These are phyloP conservation scores for Letharia lupina DNA, from an alignment of 495 filamentous ascomycete species.

Conservation along the genomic window DNA sequence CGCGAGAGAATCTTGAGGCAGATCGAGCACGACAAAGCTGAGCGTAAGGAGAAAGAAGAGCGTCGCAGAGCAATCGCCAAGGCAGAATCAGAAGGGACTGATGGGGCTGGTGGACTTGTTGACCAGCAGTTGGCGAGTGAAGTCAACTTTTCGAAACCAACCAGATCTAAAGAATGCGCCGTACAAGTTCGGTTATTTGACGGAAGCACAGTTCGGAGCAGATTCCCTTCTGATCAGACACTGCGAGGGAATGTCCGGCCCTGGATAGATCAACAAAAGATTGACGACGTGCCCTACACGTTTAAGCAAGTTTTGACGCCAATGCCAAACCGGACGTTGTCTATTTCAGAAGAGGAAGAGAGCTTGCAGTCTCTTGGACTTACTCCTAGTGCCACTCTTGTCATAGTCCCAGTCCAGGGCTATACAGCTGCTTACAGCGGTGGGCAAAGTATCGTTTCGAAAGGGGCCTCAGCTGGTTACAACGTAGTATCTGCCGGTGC, in stretches of 20 bases:
- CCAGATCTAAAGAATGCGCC: slow-evolving; percentile 40
- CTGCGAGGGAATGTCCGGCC: slow-evolving; percentile 60
- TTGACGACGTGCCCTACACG: slow-evolving; percentile 55
- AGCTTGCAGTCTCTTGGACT: slow-evolving; percentile 59
- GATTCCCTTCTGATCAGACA: slow-evolving; percentile 56
- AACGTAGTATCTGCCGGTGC: slow-evolving; percentile 29
- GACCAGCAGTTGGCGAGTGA: slow-evolving; percentile 16
- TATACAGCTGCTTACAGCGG: slow-evolving; percentile 53
- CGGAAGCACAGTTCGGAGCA: slow-evolving; percentile 64
- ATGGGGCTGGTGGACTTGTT: slow-evolving; percentile 10
- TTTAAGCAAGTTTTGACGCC: slow-evolving; percentile 82
- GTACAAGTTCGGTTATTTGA: slow-evolving; percentile 81
- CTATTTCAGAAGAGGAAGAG: slow-evolving; percentile 62
- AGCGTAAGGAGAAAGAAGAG: slow-evolving; percentile 46
- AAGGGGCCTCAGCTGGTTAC: slow-evolving; percentile 38
- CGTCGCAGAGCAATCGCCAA: slow-evolving; percentile 34
- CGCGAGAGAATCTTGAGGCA: slow-evolving; percentile 51
- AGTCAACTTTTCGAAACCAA: slow-evolving; percentile 10
- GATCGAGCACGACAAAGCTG: slow-evolving; percentile 61
- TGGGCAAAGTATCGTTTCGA: slow-evolving; percentile 36
- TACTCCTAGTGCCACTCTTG: slow-evolving; percentile 69
- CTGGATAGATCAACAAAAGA: slow-evolving; percentile 59
- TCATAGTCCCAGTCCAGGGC: slow-evolving; percentile 62
- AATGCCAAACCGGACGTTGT: slow-evolving; percentile 61
- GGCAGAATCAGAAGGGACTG: slow-evolving; percentile 18